Evolutionary conservation across 75 land plant species (phyloP).

Genomic region (Sequoiadendron giganteum): DNA sequence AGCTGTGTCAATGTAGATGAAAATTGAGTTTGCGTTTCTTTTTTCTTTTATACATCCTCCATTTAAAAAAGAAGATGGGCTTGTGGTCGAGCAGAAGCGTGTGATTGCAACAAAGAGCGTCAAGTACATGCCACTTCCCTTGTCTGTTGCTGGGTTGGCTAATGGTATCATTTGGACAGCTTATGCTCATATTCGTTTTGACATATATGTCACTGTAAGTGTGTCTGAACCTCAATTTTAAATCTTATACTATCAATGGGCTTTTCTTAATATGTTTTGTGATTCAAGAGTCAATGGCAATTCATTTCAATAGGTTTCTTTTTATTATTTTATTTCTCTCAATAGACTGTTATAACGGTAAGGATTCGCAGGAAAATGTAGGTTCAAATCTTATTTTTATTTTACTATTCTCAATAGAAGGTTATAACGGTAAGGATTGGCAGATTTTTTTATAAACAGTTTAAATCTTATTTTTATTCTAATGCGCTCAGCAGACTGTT

Average conservation of each 20-base stretch:
- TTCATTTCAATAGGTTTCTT: background rate
- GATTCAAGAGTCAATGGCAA: background rate
- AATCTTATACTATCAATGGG: too few relatives aligned
- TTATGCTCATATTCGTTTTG: constrained; percentile 49
- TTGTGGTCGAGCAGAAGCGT: too few relatives aligned
- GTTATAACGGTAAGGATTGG: too few relatives aligned
- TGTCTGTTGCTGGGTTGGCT: constrained; percentile 44
- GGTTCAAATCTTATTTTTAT: background rate
- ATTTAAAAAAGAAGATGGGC: background rate
- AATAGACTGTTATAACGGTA: too few relatives aligned
- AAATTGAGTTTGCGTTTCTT: background rate
- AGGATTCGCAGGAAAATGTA: too few relatives aligned
- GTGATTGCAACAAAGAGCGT: too few relatives aligned
- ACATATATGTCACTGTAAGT: constrained; percentile 40
- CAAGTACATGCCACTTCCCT: background rate
- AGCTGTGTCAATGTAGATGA: background rate
- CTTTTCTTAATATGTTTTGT: too few relatives aligned
- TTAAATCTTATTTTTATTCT: too few relatives aligned
- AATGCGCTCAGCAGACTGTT: too few relatives aligned
- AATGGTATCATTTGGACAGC: constrained; percentile 57
- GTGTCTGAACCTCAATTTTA: background rate
- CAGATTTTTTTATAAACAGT: too few relatives aligned
- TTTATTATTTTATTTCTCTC: background rate
- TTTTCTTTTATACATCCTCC: background rate
- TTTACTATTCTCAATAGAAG: background rate